Conservation (phyloP, 805 yeast genomes). For the Starmerella gropengiesseri region DNA sequence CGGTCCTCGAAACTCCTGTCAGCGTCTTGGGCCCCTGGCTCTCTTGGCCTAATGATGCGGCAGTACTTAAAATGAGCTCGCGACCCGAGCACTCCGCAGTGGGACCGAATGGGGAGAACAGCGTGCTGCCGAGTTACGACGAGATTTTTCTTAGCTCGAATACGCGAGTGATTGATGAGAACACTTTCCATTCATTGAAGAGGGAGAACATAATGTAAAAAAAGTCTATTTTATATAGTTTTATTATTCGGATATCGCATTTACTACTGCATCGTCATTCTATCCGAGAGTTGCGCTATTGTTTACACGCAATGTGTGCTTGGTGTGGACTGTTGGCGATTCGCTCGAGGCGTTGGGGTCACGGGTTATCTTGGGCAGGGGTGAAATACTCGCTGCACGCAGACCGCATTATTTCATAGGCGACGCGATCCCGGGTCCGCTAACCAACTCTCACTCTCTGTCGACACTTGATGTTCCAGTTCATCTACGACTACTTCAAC, state of each 20-base stretch:
- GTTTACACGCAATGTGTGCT: too few species aligned
- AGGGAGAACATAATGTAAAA: too few species aligned
- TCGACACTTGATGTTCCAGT: slow-evolving; percentile 3
- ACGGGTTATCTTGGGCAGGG: background rate
- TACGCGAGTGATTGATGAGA: background rate
- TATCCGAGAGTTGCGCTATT: too few species aligned
- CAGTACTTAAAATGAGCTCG: too few species aligned
- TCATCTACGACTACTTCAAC: slow-evolving; percentile 9
- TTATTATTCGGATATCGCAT: too few species aligned
- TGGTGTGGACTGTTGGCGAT: too few species aligned
- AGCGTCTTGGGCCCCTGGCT: background rate
- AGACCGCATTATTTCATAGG: background rate
- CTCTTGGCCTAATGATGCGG: background rate
- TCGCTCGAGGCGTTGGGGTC: too few species aligned
- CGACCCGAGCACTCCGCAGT: too few species aligned
- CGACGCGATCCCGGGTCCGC: background rate
- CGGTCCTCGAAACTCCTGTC: background rate
- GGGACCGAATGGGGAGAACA: too few species aligned
- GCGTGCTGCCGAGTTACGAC: background rate
- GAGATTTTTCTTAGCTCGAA: background rate
- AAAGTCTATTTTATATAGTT: too few species aligned
- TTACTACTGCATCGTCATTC: too few species aligned
- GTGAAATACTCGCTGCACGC: background rate
- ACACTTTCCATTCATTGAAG: background rate
- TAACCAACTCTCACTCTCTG: background rate